A percentile compares a stretch with the other conserved stretches of the same genome.
phyloP scores from a whole-genome alignment of 495 filamentous ascomycete genomes.

The Trichoderma gamsii region DNA sequence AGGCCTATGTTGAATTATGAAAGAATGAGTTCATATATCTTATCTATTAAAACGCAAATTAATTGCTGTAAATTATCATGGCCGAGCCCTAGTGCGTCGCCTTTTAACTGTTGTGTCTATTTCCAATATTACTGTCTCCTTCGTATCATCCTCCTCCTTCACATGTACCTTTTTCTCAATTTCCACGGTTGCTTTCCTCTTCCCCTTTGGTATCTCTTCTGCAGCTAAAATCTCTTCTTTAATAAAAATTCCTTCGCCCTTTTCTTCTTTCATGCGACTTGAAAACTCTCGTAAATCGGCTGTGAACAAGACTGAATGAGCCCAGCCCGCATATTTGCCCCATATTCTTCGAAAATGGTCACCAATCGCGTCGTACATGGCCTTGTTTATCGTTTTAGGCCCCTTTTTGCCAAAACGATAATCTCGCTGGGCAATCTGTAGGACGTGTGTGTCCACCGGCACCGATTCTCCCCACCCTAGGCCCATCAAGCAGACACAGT shows the following conservation, averaged over 20 bases:
- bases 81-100: neutral
- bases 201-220: constrained; percentile 17
- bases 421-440: constrained; percentile 95
- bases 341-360: constrained; percentile 86
- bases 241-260: constrained; percentile 25
- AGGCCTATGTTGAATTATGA: no score
- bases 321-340: constrained; percentile 95
- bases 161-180: constrained; percentile 9
- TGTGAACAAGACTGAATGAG: constrained; percentile 92
- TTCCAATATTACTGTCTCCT: neutral
- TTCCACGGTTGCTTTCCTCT: constrained; percentile 16
- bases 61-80: neutral
- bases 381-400: constrained; percentile 78
- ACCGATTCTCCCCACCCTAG: constrained; percentile 95
- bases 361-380: constrained; percentile 82
- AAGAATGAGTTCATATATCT: no score
- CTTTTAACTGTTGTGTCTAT: constrained; percentile 8
- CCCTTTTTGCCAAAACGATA: constrained; percentile 85
- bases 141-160: constrained; percentile 19
- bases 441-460: constrained; percentile 96
- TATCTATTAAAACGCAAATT: neutral
- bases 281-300: constrained; percentile 86
- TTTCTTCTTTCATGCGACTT: constrained; percentile 30
- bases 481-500: constrained; percentile 96
- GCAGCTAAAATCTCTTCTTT: constrained; percentile 26